A percentile compares a stretch with the other conserved stretches of the same genome.
phyloP scores from a whole-genome alignment of 805 yeast species.

The Zygotorulaspora chibaensis region DNA sequence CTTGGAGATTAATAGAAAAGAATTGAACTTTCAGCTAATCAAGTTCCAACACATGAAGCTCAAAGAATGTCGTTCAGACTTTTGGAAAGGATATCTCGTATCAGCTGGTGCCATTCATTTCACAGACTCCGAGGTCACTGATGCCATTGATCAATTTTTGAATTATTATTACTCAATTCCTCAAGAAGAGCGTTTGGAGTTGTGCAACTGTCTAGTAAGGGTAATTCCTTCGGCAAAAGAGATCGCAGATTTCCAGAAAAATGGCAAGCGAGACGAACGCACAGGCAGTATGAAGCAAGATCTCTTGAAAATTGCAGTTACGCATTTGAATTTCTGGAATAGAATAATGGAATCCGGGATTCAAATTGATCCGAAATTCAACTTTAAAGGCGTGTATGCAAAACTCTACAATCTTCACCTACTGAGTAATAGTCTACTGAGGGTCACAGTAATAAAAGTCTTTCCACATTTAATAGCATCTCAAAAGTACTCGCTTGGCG shows the following conservation, averaged over 20 bases:
- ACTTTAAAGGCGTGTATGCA: slow-evolving; percentile 24
- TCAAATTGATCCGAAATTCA: slow-evolving; percentile 13
- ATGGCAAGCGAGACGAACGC: not conserved
- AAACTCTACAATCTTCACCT: slow-evolving; percentile 26
- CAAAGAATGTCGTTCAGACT: slow-evolving; percentile 28
- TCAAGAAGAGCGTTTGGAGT: slow-evolving; percentile 9
- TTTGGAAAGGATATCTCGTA: slow-evolving; percentile 54
- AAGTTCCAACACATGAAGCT: slow-evolving; percentile 11
- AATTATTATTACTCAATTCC: slow-evolving; percentile 23
- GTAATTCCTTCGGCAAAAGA: slow-evolving; percentile 20
- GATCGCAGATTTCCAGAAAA: slow-evolving; percentile 9
- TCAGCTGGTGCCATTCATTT: slow-evolving; percentile 57
- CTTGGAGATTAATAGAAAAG: slow-evolving; percentile 9
- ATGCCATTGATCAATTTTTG: slow-evolving; percentile 41
- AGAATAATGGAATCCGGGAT: slow-evolving; percentile 25
- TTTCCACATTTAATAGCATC: slow-evolving; percentile 16
- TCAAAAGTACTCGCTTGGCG: slow-evolving; percentile 3
- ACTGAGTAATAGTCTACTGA: slow-evolving; percentile 12
- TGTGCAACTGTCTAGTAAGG: slow-evolving; percentile 20
- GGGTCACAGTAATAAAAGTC: slow-evolving; percentile 11
- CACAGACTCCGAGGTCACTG: slow-evolving; percentile 41
- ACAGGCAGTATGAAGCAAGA: slow-evolving; percentile 16
- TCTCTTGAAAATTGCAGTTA: slow-evolving; percentile 15
- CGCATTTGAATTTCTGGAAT: slow-evolving; percentile 23
- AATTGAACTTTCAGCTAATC: slow-evolving; percentile 30